A percentile compares a stretch with the other conserved stretches of the same genome.
These are phyloP conservation scores for Wallacemonas sp. DNA, from an alignment of 208 protist species.

Conservation along the genomic window DNA sequence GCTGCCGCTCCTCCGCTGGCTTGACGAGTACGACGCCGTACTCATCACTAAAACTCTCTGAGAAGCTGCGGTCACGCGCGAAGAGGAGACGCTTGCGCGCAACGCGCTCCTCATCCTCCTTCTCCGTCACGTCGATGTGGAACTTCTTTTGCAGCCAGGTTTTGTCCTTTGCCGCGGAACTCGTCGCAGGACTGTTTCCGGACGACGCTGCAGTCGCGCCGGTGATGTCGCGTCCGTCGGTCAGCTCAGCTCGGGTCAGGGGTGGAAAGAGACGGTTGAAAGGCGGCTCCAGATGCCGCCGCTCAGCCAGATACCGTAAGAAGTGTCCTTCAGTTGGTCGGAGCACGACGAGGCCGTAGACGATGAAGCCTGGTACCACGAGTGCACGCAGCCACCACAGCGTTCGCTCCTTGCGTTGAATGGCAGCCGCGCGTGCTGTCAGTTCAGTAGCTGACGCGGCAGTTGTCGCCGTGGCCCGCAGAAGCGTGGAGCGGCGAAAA, in stretches of 20 bases:
- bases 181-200: background rate
- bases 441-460: background rate
- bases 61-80: slow-evolving; percentile 40
- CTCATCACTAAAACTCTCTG: slow-evolving; percentile 17
- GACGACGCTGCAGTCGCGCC: background rate
- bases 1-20: slow-evolving; percentile 24
- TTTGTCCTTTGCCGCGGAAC: slow-evolving; percentile 24
- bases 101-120: slow-evolving; percentile 45
- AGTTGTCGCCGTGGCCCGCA: background rate
- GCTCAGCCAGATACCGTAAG: slow-evolving; percentile 70
- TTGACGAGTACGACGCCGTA: slow-evolving; percentile 40
- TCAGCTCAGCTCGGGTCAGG: slow-evolving; percentile 1
- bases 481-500: background rate
- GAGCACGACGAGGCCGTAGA: slow-evolving; percentile 58
- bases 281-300: slow-evolving; percentile 50
- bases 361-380: slow-evolving; percentile 53
- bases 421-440: slow-evolving; percentile 31
- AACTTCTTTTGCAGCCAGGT: slow-evolving; percentile 32
- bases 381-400: slow-evolving; percentile 59
- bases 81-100: slow-evolving; percentile 53
- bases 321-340: slow-evolving; percentile 81
- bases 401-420: slow-evolving; percentile 39
- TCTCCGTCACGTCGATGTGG: slow-evolving; percentile 19
- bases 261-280: slow-evolving; percentile 72
- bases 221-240: background rate